Evolutionary conservation across 2,329 filamentous ascomycete species (phyloP).

Genomic region (Xylariaceae sp.): DNA sequence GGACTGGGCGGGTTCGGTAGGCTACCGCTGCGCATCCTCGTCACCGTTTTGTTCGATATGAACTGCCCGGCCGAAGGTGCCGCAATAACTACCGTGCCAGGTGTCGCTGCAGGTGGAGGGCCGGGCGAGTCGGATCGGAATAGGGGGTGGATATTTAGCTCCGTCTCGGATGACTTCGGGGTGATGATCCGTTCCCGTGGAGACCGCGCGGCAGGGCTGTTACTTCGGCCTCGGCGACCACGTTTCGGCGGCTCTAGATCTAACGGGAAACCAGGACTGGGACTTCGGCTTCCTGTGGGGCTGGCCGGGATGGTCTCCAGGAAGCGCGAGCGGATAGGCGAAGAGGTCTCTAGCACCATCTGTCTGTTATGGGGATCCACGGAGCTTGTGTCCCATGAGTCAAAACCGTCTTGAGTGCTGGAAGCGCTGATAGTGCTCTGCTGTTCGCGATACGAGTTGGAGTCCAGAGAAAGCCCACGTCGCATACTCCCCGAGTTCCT

Average conservation of each 20-base stretch:
- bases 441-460: slow-evolving; percentile 33
- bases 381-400: slow-evolving; percentile 69
- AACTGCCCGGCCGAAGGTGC: slow-evolving; percentile 65
- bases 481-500: slow-evolving; percentile 36
- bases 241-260: slow-evolving; percentile 51
- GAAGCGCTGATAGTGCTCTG: slow-evolving; percentile 30
- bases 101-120: slow-evolving; percentile 61
- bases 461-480: slow-evolving; percentile 48
- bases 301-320: slow-evolving; percentile 70
- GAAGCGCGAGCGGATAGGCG: slow-evolving; percentile 44
- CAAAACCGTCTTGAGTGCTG: slow-evolving; percentile 58
- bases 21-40: slow-evolving; percentile 54
- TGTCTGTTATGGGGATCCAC: slow-evolving; percentile 61
- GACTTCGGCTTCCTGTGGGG: slow-evolving; percentile 59
- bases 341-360: slow-evolving; percentile 49
- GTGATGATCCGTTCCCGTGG: slow-evolving; percentile 35
- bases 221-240: slow-evolving; percentile 47
- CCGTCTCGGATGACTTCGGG: slow-evolving; percentile 40
- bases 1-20: slow-evolving; percentile 45
- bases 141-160: slow-evolving; percentile 72
- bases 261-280: slow-evolving; percentile 58
- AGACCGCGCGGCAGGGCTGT: slow-evolving; percentile 41
- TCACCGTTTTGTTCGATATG: slow-evolving; percentile 52
- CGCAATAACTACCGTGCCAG: slow-evolving; percentile 67
- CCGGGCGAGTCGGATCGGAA: slow-evolving; percentile 70